phyloP scores from a whole-genome alignment of 164 flowering plant genomes.

The Euptelea pleiosperma region DNA sequence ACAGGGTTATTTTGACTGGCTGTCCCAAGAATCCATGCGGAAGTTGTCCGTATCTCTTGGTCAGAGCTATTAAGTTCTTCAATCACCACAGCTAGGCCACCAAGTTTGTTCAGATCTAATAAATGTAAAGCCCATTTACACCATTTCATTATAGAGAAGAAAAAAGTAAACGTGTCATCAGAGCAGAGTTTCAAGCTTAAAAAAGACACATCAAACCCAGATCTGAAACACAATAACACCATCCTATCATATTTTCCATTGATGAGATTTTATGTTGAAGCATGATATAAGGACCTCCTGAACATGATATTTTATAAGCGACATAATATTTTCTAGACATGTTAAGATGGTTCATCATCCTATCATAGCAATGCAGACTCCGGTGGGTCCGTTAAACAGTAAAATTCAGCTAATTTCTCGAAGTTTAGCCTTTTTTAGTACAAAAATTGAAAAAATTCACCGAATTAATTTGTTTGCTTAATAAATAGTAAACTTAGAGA shows the following conservation, averaged over 20 bases:
- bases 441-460: too few relatives aligned
- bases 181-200: background rate
- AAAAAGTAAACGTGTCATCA: background rate
- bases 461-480: too few relatives aligned
- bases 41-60: constrained; percentile 48
- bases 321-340: too few relatives aligned
- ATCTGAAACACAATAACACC: background rate
- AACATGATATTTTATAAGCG: too few relatives aligned
- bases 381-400: too few relatives aligned
- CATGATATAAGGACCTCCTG: too few relatives aligned
- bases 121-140: constrained; percentile 6
- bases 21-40: constrained; percentile 93
- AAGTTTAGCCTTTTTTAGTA: too few relatives aligned
- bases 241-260: background rate
- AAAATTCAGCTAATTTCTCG: too few relatives aligned
- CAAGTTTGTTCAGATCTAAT: constrained; percentile 79
- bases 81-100: constrained; percentile 63
- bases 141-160: background rate
- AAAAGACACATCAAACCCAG: background rate
- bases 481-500: too few relatives aligned
- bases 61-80: constrained; percentile 55
- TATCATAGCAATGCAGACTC: too few relatives aligned
- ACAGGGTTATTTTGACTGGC: constrained; percentile 86
- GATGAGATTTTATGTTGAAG: too few relatives aligned
- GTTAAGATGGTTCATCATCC: too few relatives aligned